Evolutionary conservation across 2,329 filamentous ascomycete species (phyloP).

Genomic region (Trematosphaeria pertusa): DNA sequence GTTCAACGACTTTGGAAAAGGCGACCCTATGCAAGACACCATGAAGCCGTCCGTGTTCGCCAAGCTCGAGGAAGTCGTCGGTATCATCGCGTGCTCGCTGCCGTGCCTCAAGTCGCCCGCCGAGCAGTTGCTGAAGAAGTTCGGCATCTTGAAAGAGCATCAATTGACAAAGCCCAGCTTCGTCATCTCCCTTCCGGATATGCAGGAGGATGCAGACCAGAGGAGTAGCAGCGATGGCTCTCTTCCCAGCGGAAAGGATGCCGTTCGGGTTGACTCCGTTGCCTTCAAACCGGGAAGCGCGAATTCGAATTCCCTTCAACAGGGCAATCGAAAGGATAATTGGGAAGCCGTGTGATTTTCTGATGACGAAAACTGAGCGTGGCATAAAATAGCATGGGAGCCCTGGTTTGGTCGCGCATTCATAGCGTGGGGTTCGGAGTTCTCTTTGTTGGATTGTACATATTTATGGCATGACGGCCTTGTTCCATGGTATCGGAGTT

Average conservation of each 20-base stretch:
- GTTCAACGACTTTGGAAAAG: constrained; percentile 26
- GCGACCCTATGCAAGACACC: constrained; percentile 34
- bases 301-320: too few species aligned
- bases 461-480: too few species aligned
- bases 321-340: too few species aligned
- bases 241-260: constrained; percentile 8
- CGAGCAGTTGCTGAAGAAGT: constrained; percentile 26
- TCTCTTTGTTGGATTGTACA: too few species aligned
- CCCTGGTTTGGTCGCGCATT: too few species aligned
- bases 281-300: constrained; percentile 19
- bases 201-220: constrained; percentile 11
- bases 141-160: constrained; percentile 27
- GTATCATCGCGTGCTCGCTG: constrained; percentile 36
- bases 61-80: constrained; percentile 35
- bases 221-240: constrained; percentile 13
- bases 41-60: constrained; percentile 31
- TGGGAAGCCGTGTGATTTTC: too few species aligned
- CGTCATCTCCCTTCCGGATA: constrained; percentile 16
- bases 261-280: constrained; percentile 21
- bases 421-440: too few species aligned
- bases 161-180: constrained; percentile 26
- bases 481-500: too few species aligned
- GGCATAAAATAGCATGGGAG: too few species aligned
- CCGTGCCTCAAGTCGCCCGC: constrained; percentile 30
- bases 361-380: too few species aligned